Evolutionary conservation across 2,329 filamentous ascomycete genomes (phyloP), one percentile per base, ranked within the genome.

Genomic region (Aspergillus sp.): DNA sequence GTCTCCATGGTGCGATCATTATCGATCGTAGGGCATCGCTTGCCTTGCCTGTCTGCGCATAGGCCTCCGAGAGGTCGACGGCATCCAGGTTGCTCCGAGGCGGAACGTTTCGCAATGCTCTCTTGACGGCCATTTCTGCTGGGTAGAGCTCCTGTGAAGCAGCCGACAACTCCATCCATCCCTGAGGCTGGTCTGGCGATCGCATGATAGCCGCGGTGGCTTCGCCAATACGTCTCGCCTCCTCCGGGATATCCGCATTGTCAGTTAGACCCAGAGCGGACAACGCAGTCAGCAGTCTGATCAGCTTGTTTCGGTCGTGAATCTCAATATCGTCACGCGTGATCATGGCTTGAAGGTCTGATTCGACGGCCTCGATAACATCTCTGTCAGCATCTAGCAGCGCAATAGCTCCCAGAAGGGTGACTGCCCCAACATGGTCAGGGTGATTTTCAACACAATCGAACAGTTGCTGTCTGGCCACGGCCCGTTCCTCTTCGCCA

Each of bases 401-500:
- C 0, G 89, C 88, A 53, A 97, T 87, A 3, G 88, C 83, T 1
- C 90, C 90, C 0, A 98, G 75, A 4, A 97, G 76, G 1, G 90
- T 78, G 1, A 94, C 81, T 0, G 89, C 85, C 49, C 84, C 85
- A 1, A 95, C 79, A 53, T 97, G 90, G 1, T 83, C 79, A 0
- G 88, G 81, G 39, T 86, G 71, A 40, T 74, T 77, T 55, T 90
- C 88, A 9, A 95, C 83, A 31, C 86, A 83, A 10, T 83, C 83
- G 57, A 95, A 91, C 1, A 98, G 76, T 50, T 88, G 80, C 41
- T 86, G 82, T 4, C 89, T 79, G 11, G 91, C 90, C 48, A 86
- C 82, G 39, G 84, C 81, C 37, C 85, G 81, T 43, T 90, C 86
- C 1, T 83, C 76, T 6, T 85, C 80, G 0, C 83, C 82, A 7